Base-by-base conservation (phyloP, 495 filamentous ascomycete genomes). In the Zalerion maritima region DNA sequence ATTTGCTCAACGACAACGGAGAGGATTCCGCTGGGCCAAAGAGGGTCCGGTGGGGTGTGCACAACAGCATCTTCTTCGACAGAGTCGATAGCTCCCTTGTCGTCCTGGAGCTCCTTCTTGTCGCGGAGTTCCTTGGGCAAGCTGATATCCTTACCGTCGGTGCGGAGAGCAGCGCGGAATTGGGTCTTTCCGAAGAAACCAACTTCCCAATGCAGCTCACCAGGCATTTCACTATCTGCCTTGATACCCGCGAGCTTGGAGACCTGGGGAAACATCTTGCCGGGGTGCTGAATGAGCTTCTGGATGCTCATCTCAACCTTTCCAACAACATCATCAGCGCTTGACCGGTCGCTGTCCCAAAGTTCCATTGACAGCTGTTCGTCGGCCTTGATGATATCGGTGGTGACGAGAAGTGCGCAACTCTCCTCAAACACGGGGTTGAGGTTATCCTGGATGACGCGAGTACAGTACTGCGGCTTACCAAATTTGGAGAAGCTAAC, bases 401-500 rank as follows among this genome's bases (percentile, higher is more conserved):
- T 66, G 4, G 78, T 87, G 3, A 96, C 78, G 4, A 91, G 60
- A 14, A 94, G 56, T 13, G 83, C 84, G n/a, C 82, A 77, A 14
- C 69, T 81, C 53, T 94, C 87, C 43, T 86, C 77, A 68, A 87
- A 96, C 4, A 94, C 71, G 0, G 87, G 87, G 42, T 96, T 94
- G 22, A 96, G 62, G 40, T 94, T 81, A 47, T 94, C 86, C 9
- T 82, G 78, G 33, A 96, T 94, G 17, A 96, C 85, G 17, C 87
- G 73, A 7, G 87, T 94, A 49, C 85, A 93, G 48, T 94, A 94
- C 79, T 92, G 92, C 7, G 86, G 87, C 59, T 96, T 96, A 26
- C 85, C 83, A 36, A 92, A 96, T 52, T 96, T 93, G 29, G 58
- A 64, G 40, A 68, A 74, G 24, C 59, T 57, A 13, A 74, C 57